Evolutionary conservation across 148 eudicot species (phyloP).

Genomic region (Amaranthus hypochondriacus): DNA sequence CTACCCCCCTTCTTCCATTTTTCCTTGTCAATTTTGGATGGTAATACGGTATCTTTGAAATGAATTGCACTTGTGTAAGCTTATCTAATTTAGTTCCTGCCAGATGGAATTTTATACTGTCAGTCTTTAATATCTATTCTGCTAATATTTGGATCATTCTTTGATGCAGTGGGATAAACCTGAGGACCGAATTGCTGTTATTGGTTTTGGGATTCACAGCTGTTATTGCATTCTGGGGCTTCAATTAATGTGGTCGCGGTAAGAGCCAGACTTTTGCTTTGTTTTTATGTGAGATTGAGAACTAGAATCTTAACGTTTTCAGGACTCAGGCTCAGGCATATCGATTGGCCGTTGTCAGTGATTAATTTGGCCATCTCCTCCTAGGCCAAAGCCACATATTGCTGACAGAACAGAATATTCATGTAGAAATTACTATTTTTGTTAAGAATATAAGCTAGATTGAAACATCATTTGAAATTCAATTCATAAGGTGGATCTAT

Average conservation of each 20-base stretch:
- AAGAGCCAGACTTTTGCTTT: conserved; percentile 19
- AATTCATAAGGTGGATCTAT: background rate
- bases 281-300: background rate
- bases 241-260: conserved; percentile 64
- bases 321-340: too few species aligned
- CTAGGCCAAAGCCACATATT: too few species aligned
- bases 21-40: background rate
- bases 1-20: background rate
- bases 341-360: too few species aligned
- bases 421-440: too few species aligned
- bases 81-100: background rate
- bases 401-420: too few species aligned
- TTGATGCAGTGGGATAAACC: conserved; percentile 73
- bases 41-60: background rate
- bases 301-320: background rate
- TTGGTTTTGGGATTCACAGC: conserved; percentile 84
- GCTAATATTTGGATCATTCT: conserved; percentile 10
- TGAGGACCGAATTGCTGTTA: conserved; percentile 79
- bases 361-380: too few species aligned
- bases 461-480: background rate
- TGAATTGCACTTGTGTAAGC: background rate
- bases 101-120: background rate
- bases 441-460: background rate
- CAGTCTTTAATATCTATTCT: background rate
- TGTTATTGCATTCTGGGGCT: conserved; percentile 81